Conservation (phyloP, 192 early-diverging fungal genomes). For the Radiomyces spectabilis region DNA sequence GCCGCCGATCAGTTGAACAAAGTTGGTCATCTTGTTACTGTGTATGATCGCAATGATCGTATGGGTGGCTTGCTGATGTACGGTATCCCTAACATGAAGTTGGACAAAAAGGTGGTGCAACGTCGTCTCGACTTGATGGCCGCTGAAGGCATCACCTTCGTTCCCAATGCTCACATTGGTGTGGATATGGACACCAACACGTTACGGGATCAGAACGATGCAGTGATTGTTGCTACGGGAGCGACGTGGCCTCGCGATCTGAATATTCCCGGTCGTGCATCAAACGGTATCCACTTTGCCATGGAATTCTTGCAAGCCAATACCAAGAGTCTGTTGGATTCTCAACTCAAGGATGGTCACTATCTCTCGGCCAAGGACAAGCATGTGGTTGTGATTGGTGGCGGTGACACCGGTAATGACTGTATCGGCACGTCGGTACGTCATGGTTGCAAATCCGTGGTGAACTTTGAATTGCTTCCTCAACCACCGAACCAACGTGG, state of each 20-base stretch:
- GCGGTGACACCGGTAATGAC: conserved; percentile 96
- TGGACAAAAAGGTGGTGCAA: conserved; percentile 94
- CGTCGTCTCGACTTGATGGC: conserved; percentile 90
- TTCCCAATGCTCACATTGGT: conserved; percentile 84
- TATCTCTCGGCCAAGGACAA: conserved; percentile 87
- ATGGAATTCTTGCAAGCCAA: conserved; percentile 95
- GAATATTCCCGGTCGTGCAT: conserved; percentile 75
- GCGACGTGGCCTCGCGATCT: conserved; percentile 98
- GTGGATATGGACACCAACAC: conserved; percentile 64
- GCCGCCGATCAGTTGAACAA: conserved; percentile 97
- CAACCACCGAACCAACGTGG: conserved; percentile 78
- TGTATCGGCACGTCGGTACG: conserved; percentile 92
- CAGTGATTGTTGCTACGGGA: conserved; percentile 83
- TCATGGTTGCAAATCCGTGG: conserved; percentile 82
- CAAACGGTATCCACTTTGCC: conserved; percentile 94
- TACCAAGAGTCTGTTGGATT: conserved; percentile 83
- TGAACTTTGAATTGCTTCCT: conserved; percentile 97
- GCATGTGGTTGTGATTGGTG: conserved; percentile 95
- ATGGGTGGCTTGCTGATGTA: conserved; percentile 96
- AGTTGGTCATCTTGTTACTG: conserved; percentile 90
- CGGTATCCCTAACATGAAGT: conserved; percentile 99
- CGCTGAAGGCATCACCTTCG: conserved; percentile 90
- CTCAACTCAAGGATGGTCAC: conserved; percentile 60
- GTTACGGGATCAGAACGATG: conserved; percentile 68
- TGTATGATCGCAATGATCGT: conserved; percentile 96